Base-by-base conservation (phyloP, 2,329 filamentous ascomycete species). In the Aspergillus melleus region DNA sequence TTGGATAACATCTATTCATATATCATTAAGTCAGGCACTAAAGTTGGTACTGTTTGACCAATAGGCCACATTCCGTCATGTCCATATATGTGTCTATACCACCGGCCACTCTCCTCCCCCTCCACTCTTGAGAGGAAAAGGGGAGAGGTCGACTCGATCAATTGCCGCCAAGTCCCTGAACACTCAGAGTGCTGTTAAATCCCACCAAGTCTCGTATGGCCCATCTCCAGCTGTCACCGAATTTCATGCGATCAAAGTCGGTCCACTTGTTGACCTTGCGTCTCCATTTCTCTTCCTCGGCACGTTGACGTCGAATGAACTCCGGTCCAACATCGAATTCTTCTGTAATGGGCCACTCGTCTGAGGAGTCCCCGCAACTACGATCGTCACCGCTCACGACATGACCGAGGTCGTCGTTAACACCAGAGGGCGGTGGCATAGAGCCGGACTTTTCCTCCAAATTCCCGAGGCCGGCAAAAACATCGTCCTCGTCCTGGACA, bases 321-420 rank as follows among this genome's bases (percentile, higher is more conserved):
- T 96, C 92, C 3, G 94, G 95, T 0, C 95, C 95, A 58, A 99
- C 92, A 72, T 99, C 95, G 70, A 99, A 99, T 74, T 99, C 95
- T 76, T 99, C 95, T 55, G 92, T 92, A 12, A 97, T 90, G 53
- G 91, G 86, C 84, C 91, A 94, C 70, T 93, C 90, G 68, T 92
- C 90, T 59, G 76, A 78, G 8, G 76, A 77, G 57, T 80, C 79
- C 52, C 76, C 77, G 54, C 74, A 76, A 61, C 76, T 79, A 54
- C 70, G 72, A 55, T 79, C 77, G 32, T 78, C 76, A 19, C 71
- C 70, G 46, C 72, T 70, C n/a, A 63, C 65, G 36, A 61, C 64
- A 57, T 70, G 67, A 50, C 66, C 67, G 22, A 63, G 55, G 19
- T 66, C 69, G n/a, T 73, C 69, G 49, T 67, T 65, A 12, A 66